Conservation (phyloP, 2,329 filamentous ascomycete genomes). For the Penicillium fuscoglaucum region DNA sequence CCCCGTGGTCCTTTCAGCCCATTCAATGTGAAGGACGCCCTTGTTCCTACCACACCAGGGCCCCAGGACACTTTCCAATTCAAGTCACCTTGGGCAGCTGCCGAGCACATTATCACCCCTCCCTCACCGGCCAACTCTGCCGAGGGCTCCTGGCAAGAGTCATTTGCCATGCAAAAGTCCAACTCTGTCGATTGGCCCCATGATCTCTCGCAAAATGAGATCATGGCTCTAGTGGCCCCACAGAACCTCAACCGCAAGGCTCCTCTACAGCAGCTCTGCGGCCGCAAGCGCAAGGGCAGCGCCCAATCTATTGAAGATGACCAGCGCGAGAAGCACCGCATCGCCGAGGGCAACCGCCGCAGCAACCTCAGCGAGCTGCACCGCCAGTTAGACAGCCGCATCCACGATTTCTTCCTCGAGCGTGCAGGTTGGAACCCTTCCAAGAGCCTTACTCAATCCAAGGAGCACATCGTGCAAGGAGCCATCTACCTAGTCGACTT, state of each 20-base stretch:
- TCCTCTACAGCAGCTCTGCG: constrained; percentile 42
- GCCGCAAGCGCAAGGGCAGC: constrained; percentile 42
- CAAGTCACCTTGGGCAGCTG: constrained; percentile 34
- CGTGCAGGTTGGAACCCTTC: constrained; percentile 43
- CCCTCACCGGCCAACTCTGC: constrained; percentile 42
- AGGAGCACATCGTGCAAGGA: constrained; percentile 44
- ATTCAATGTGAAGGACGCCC: constrained; percentile 32
- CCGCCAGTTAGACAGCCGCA: constrained; percentile 39
- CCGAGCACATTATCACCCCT: constrained; percentile 35
- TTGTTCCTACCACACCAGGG: constrained; percentile 35
- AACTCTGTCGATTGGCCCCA: constrained; percentile 34
- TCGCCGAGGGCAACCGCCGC: constrained; percentile 43
- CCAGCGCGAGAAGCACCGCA: constrained; percentile 43
- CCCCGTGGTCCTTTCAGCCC: constrained; percentile 41
- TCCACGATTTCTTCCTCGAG: constrained; percentile 43
- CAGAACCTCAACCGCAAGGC: constrained; percentile 42
- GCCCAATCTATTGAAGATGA: constrained; percentile 37
- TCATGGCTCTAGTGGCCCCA: constrained; percentile 38
- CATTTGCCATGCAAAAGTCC: constrained; percentile 32
- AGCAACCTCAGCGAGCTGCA: constrained; percentile 44
- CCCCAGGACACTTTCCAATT: constrained; percentile 37
- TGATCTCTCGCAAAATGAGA: constrained; percentile 35
- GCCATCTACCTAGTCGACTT: constrained; percentile 43
- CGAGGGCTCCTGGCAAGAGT: constrained; percentile 40
- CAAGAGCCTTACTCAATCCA: constrained; percentile 43